Evolutionary conservation across 2,329 filamentous ascomycete genomes (phyloP).

Genomic region (Ceratocystis smalleyi): DNA sequence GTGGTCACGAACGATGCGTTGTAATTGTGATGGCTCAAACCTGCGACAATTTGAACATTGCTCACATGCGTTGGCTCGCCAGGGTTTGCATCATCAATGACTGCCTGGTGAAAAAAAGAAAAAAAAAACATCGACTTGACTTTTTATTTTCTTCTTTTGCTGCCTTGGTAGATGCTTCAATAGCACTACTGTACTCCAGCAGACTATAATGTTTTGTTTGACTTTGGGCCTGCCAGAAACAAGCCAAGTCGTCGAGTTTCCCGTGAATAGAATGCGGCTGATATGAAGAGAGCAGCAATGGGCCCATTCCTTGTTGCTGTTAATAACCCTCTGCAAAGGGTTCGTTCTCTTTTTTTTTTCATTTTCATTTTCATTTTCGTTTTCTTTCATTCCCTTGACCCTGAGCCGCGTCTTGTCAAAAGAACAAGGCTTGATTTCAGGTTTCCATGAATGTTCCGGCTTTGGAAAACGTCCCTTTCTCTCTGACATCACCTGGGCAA

Average conservation of each 20-base stretch:
- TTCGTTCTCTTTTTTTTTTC: too few species aligned
- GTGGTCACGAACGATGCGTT: background rate
- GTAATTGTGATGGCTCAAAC: too few species aligned
- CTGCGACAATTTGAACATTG: too few species aligned
- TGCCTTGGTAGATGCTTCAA: background rate
- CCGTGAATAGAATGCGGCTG: background rate
- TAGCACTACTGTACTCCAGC: too few species aligned
- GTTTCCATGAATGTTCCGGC: background rate
- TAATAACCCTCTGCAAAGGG: background rate
- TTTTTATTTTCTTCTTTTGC: too few species aligned
- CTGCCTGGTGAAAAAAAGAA: too few species aligned
- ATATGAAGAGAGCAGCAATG: background rate
- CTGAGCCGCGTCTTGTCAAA: conserved; percentile 5
- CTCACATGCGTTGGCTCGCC: too few species aligned
- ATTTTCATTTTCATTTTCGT: background rate
- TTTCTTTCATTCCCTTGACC: background rate
- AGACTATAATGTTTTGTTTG: background rate
- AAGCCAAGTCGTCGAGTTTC: background rate
- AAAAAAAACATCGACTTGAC: too few species aligned
- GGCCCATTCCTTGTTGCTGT: background rate
- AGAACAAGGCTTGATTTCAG: background rate
- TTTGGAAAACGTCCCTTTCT: background rate
- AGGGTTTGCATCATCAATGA: too few species aligned
- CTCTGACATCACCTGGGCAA: background rate
- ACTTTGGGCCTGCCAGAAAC: background rate